These are phyloP conservation scores for Debaryomyces sp. DNA, from an alignment of 1,139 yeast species.

Conservation along the genomic window DNA sequence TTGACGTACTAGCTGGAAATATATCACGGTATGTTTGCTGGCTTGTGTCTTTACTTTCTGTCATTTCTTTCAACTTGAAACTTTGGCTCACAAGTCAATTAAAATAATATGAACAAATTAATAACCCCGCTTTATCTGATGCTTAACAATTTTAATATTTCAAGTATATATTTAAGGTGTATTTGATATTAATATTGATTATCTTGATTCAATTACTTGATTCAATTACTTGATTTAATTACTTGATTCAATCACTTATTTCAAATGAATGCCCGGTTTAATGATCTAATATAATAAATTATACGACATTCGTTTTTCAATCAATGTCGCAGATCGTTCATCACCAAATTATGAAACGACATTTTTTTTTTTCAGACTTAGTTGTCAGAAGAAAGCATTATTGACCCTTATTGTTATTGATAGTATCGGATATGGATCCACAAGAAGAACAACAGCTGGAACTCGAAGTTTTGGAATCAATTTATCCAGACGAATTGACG, in stretches of 20 bases:
- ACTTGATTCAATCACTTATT: neutral
- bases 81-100: neutral
- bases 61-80: neutral
- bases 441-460: slow-evolving; percentile 79
- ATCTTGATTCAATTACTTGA: neutral
- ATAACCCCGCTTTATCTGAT: neutral
- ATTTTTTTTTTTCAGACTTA: neutral
- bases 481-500: slow-evolving; percentile 85
- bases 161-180: neutral
- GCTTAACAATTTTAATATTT: neutral
- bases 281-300: neutral
- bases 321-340: neutral
- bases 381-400: neutral
- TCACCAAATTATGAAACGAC: neutral
- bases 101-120: neutral
- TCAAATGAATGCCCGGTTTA: neutral
- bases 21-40: slow-evolving; percentile 8
- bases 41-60: neutral
- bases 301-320: neutral
- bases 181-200: neutral
- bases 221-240: no score
- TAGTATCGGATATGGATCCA: slow-evolving; percentile 57
- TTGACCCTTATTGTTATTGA: neutral
- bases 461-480: slow-evolving; percentile 80
- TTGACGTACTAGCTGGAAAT: slow-evolving; percentile 41